phyloP scores from a whole-genome alignment of 148 eudicot genomes.

The Cornus florida region DNA sequence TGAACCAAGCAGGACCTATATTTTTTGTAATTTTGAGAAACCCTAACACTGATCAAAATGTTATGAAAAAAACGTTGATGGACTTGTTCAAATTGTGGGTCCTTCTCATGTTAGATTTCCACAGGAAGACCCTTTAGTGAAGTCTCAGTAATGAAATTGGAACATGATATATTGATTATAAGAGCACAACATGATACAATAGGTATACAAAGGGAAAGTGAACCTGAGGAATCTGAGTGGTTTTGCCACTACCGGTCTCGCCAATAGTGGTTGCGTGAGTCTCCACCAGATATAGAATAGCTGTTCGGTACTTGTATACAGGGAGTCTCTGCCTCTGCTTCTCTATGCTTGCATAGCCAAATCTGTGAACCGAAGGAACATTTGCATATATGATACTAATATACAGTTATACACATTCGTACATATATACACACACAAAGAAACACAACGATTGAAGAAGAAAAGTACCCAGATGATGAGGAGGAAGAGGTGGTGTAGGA shows the following conservation, averaged over 20 bases:
- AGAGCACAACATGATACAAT: background rate
- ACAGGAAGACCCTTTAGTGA: background rate
- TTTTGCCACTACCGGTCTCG: conserved; percentile 93
- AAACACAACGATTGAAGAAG: background rate
- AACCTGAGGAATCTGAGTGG: conserved; percentile 98
- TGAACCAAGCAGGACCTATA: no score
- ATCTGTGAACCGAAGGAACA: conserved; percentile 26
- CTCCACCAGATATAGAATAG: conserved; percentile 83
- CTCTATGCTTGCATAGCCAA: conserved; percentile 58
- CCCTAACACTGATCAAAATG: background rate
- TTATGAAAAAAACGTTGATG: background rate
- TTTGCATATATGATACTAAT: background rate
- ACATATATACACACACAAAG: background rate
- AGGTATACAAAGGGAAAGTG: no score
- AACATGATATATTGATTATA: background rate
- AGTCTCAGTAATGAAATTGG: no score
- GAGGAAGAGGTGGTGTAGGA: conserved; percentile 50
- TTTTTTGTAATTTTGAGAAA: background rate
- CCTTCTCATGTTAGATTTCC: background rate
- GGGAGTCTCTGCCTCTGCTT: conserved; percentile 83
- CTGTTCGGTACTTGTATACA: conserved; percentile 61
- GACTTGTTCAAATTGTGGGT: background rate
- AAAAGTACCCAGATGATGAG: conserved; percentile 45
- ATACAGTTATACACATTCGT: background rate
- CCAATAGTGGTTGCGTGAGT: conserved; percentile 82